phyloP scores from a whole-genome alignment of 2,329 filamentous ascomycete species.

The Colletotrichum kahawae region DNA sequence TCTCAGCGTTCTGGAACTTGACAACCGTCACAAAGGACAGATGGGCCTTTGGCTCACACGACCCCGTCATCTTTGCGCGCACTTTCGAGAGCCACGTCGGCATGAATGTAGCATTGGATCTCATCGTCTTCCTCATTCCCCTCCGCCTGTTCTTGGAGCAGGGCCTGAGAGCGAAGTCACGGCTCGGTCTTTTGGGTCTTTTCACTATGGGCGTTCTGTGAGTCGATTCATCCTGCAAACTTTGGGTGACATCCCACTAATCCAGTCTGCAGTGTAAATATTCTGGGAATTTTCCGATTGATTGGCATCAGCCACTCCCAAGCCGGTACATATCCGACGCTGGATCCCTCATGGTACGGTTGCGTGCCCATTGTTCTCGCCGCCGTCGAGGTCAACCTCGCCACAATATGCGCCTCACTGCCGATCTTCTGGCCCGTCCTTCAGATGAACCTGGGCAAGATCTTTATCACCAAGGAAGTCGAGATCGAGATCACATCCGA shows the following conservation, averaged over 20 bases:
- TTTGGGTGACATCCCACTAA: not conserved
- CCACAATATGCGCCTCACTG: constrained; percentile 13
- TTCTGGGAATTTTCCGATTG: constrained; percentile 32
- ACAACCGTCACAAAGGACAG: not conserved
- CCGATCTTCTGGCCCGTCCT: constrained; percentile 26
- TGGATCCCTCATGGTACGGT: constrained; percentile 41
- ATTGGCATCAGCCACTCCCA: constrained; percentile 31
- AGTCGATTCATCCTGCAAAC: not conserved
- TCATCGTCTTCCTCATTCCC: constrained; percentile 35
- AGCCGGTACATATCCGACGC: constrained; percentile 35
- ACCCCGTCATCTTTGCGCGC: constrained; percentile 26
- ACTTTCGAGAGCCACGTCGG: constrained; percentile 32
- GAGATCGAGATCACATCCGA: constrained; percentile 29
- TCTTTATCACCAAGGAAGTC: constrained; percentile 41
- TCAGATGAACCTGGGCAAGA: constrained; percentile 29
- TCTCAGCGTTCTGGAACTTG: constrained; percentile 35
- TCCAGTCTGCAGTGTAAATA: constrained; percentile 17
- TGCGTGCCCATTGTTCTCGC: constrained; percentile 36
- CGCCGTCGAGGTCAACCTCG: constrained; percentile 35
- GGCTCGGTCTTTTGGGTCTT: constrained; percentile 32
- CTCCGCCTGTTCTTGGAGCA: constrained; percentile 31
- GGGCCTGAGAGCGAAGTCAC: constrained; percentile 29
- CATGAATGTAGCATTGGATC: constrained; percentile 35
- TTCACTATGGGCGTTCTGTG: constrained; percentile 36
- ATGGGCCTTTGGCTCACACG: constrained; percentile 36